Percentiles rank a stretch among this genome's conserved stretches.
These are phyloP conservation scores for Aspergillus hancockii DNA, from an alignment of 495 filamentous ascomycete species.

Conservation along the genomic window DNA sequence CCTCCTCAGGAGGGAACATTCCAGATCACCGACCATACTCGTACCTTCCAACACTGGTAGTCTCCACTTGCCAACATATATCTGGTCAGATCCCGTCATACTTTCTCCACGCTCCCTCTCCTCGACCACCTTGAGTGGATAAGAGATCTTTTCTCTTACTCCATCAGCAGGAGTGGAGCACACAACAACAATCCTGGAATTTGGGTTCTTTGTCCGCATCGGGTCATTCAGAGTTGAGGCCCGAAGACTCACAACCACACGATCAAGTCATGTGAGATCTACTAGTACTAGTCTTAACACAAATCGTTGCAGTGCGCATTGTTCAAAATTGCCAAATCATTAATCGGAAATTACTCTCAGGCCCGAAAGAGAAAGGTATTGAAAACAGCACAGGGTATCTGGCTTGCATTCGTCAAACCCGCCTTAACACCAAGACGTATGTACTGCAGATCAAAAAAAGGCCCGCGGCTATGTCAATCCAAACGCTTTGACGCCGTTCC, in stretches of 20 bases:
- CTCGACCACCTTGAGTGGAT: background rate
- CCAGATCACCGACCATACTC: conserved; percentile 1
- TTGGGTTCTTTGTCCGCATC: background rate
- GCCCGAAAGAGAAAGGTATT: too few relatives aligned
- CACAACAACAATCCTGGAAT: background rate
- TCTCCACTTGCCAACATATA: conserved; percentile 8
- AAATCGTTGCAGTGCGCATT: background rate
- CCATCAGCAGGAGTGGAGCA: background rate
- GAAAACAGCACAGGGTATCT: background rate
- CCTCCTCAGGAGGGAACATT: background rate
- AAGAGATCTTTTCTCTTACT: background rate
- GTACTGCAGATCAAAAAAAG: background rate
- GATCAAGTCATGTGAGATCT: background rate
- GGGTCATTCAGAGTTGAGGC: background rate
- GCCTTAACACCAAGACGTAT: background rate
- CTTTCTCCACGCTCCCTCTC: conserved; percentile 1
- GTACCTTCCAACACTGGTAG: background rate
- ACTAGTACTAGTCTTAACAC: background rate
- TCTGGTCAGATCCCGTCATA: conserved; percentile 10
- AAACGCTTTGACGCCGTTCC: background rate
- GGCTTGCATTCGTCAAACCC: background rate
- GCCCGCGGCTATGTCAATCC: background rate
- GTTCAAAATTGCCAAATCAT: too few relatives aligned
- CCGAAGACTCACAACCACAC: background rate
- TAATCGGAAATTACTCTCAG: too few relatives aligned